Evolutionary conservation across 2,329 filamentous ascomycete genomes (phyloP), one percentile per base, ranked within the genome.

Genomic region (Aspergillus aculeatus): DNA sequence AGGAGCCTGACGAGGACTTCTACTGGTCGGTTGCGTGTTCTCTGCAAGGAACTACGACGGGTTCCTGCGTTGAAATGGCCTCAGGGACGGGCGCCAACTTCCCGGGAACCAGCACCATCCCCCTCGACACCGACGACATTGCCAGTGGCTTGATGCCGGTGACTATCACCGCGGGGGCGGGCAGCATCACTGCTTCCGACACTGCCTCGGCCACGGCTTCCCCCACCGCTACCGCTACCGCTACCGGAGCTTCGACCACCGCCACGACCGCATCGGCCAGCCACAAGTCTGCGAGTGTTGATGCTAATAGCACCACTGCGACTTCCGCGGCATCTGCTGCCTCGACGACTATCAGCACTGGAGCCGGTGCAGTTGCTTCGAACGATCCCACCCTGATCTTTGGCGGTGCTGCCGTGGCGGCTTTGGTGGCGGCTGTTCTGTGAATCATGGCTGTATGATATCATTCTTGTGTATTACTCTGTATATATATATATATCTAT

Each of bases 131-230:
- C 16, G 49, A 54, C 5, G 57, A 66, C 19, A 49, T 69, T 23
- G 26, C 26, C 26, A 29, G 26, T 29, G 41, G 29, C 5, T 50
- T 58, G 0, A 47, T 69, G 26, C 64, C 64, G 2, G 67, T 71
- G 2, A 71, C 65, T 9, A 58, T 71, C 48, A 70, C 68, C 4
- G 62, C 62, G 1, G 67, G 62, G 0, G 59, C 59, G 1, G 47
- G 50, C 31, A 64, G 61, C 2, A 51, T 58, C 12, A 35, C 47
- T 2, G 44, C 24, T 9, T 29, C 51, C 9, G 10, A 14, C 23
- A 59, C 57, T 29, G 26, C 26, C 7, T 29, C 26, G 11, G 47
- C 26, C n/a, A 49, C 35, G 14, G 38, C 44, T 35, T 19, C 41
- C 26, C 12, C 19, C 23, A 31, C 49, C 10, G 32, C 35, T 16